Base-by-base conservation (phyloP, 148 eudicot genomes). In the Salicornia ramosissima region DNA sequence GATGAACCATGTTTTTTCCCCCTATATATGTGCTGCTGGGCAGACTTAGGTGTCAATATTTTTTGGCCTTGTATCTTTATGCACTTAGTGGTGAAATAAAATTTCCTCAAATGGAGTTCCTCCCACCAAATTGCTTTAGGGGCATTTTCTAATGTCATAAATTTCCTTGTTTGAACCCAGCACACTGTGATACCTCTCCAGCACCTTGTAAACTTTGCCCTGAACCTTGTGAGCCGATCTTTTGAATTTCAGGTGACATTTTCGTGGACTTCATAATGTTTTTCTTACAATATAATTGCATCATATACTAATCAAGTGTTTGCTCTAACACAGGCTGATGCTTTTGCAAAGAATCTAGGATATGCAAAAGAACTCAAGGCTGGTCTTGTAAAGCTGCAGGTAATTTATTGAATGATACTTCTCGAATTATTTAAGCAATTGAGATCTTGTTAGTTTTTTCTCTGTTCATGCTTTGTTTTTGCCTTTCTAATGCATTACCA, bases 161-260 rank as follows among this genome's bases (percentile, higher is more conserved):
- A 18, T 25, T 59, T 31, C 22, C 3, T 26, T 51, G 15, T 45
- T 67, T 78, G 26, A 30, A 50, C 81, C 82, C 87, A 93, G 98
- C 98, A 93, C 84, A 94, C 99, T 31, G 90, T 94, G 66, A 88
- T 89, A 69, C 99, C 97, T 74, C 85, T 94, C 68, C 99, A 91
- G 84, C 97, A 89, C 74, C 82, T 94, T 60, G 91, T 94, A 52
- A 94, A 86, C 87, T 82, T 94, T 80, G 89, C 82, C 36, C 80
- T 94, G 74, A 94, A 94, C 83, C 96, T 94, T 59, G 97, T 94
- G 33, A 91, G 99, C 91, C 78, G 97, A 36, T 77, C 99, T 60
- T 94, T 91, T 69, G 99, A 94, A 74, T 94, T 94, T 76, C 99
- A 94, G 99, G 99, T 93, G 79, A 63, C 67, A 8, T 56, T 50